Evolutionary conservation across 2,329 filamentous ascomycete genomes (phyloP), one percentile per base, ranked within the genome.

Genomic region (Paraconiothyrium sp.): DNA sequence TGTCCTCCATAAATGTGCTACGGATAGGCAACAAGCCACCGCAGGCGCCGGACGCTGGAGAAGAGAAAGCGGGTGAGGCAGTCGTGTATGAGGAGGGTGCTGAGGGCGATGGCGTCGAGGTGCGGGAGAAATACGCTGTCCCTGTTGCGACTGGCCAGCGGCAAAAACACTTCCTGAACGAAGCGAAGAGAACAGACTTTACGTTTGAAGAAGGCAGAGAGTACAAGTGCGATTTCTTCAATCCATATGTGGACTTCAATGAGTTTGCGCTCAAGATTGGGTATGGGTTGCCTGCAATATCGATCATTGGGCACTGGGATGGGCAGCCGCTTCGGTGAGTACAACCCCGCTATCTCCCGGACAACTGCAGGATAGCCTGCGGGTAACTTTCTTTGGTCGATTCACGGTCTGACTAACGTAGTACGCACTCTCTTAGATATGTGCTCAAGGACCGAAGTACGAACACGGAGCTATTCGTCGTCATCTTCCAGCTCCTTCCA

Each of bases 241-340:
- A 98, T 76, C 91, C 92, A 1, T 97, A 97, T 79, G 79, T 99
- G 49, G 93, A 97, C 78, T 97, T 98, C 76, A 90, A 89, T 72
- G 86, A 90, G 67, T 89, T 94, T 71, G 84, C 90, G 32, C 79
- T 95, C 24, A 84, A 87, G 65, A 68, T 78, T 8, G 76, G 76
- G 2, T 78, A 78, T 44, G 76, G 76, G 55, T 74, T 95, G 34
- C 92, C 92, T 0, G 90, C 91, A 0, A 92, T 93, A 22, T 88
- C 88, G 1, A 89, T 94, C 57, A 88, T 93, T 76, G 88, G 86
- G 70, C 93, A 92, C 74, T 93, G 91, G 90, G 91, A 94, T 70
- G 91, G 91, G 0, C 90, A 94, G 80, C 87, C 88, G 13, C 80
- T 93, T 52, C 85, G 91, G 90, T 94, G 84, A 11, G 70, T 69